A percentile compares a stretch with the other conserved stretches of the same genome.
phyloP scores from a whole-genome alignment of 208 protist species.

The Crithidia thermophila region DNA sequence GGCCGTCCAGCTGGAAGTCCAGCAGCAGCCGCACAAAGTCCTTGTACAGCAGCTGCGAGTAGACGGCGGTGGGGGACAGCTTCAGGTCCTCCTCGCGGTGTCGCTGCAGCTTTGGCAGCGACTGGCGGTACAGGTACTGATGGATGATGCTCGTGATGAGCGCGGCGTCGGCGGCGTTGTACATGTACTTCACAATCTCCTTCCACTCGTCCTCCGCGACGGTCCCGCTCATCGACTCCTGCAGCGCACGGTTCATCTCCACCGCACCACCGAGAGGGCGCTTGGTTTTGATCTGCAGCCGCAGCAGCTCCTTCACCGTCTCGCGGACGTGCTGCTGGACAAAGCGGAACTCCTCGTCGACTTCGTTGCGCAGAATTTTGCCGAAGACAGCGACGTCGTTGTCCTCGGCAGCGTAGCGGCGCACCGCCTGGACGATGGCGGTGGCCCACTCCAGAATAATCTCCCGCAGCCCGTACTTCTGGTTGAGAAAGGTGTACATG shows the following conservation, averaged over 20 bases:
- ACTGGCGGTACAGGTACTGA: slow-evolving; percentile 49
- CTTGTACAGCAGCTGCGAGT: slow-evolving; percentile 49
- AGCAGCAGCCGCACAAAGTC: slow-evolving; percentile 83
- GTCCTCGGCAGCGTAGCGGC: slow-evolving; percentile 71
- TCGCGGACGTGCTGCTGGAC: slow-evolving; percentile 87
- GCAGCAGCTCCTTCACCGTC: slow-evolving; percentile 84
- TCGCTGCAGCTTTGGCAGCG: slow-evolving; percentile 27
- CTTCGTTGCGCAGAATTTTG: slow-evolving; percentile 90
- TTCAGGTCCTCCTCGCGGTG: slow-evolving; percentile 12
- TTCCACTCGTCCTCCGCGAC: slow-evolving; percentile 82
- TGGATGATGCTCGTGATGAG: slow-evolving; percentile 66
- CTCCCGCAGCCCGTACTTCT: slow-evolving; percentile 87
- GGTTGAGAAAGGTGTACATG: slow-evolving; percentile 92
- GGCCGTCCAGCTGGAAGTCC: slow-evolving; percentile 90
- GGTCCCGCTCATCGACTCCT: slow-evolving; percentile 50
- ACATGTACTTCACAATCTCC: slow-evolving; percentile 90
- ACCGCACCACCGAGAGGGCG: slow-evolving; percentile 44
- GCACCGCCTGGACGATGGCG: slow-evolving; percentile 75
- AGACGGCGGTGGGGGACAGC: slow-evolving; percentile 20
- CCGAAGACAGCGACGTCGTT: slow-evolving; percentile 92
- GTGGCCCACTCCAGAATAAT: slow-evolving; percentile 85
- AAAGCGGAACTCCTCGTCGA: slow-evolving; percentile 93
- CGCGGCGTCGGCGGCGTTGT: slow-evolving; percentile 77
- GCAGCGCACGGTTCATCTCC: slow-evolving; percentile 58
- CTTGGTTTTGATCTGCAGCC: slow-evolving; percentile 61